Percentiles rank a stretch among this genome's conserved stretches.
Conservation (phyloP, 805 yeast species). For the Jamesozyma piceae region DNA sequence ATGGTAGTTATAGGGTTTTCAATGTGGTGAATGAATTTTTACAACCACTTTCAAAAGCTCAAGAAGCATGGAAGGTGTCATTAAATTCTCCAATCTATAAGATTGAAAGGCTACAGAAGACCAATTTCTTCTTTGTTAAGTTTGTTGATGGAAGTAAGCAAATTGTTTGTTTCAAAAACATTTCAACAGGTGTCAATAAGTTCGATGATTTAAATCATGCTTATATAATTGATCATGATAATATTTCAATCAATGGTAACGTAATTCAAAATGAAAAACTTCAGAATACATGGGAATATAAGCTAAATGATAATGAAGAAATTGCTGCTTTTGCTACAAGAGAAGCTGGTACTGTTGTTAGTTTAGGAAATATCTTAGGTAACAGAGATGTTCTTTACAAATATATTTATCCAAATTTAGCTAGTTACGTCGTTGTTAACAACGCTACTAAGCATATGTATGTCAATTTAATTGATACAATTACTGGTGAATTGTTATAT, state of each 20-base stretch:
- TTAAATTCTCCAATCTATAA: background rate
- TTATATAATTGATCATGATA: slow-evolving; percentile 17
- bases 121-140: slow-evolving; percentile 11
- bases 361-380: slow-evolving; percentile 59
- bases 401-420: slow-evolving; percentile 62
- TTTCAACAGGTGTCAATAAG: background rate
- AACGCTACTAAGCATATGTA: slow-evolving; percentile 28
- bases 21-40: background rate
- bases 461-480: slow-evolving; percentile 52
- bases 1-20: slow-evolving; percentile 19
- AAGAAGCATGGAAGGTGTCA: background rate
- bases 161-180: slow-evolving; percentile 7
- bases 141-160: slow-evolving; percentile 9
- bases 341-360: slow-evolving; percentile 38
- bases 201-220: slow-evolving; percentile 4
- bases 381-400: slow-evolving; percentile 74
- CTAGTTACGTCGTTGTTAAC: slow-evolving; percentile 41
- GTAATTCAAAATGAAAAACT: slow-evolving; percentile 12
- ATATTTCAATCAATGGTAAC: slow-evolving; percentile 18
- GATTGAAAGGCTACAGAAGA: slow-evolving; percentile 4
- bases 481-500: slow-evolving; percentile 57
- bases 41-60: slow-evolving; percentile 3
- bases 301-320: slow-evolving; percentile 26
- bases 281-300: slow-evolving; percentile 34
- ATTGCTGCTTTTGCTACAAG: slow-evolving; percentile 36